phyloP scores from a whole-genome alignment of 106 monocot species.

The Platanthera zijinensis region DNA sequence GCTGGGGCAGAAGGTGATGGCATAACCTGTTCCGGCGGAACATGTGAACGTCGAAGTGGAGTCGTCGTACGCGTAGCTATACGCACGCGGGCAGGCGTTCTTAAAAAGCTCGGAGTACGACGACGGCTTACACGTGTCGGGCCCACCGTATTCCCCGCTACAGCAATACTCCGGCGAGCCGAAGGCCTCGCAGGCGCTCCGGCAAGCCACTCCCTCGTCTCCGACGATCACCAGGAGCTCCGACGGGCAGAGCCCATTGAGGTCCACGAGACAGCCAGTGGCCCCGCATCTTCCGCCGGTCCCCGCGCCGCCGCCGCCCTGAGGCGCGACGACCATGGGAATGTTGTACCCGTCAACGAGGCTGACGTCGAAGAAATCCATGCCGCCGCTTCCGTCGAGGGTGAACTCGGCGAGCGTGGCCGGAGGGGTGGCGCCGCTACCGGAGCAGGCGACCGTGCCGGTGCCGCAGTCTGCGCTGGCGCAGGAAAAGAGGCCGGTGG shows the following conservation, averaged over 20 bases:
- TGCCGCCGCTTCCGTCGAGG: conserved; percentile 25
- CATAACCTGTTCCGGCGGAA: conserved; percentile 27
- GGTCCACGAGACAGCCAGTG: conserved; percentile 38
- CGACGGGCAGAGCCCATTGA: conserved; percentile 34
- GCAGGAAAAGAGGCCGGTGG: conserved; percentile 21
- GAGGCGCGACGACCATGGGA: conserved; percentile 26
- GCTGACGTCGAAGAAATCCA: conserved; percentile 63
- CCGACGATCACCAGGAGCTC: conserved; percentile 18
- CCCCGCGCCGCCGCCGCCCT: neutral
- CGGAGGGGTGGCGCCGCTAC: conserved; percentile 34
- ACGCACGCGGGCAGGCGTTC: conserved; percentile 63
- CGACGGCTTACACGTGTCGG: conserved; percentile 46
- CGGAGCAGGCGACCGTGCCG: conserved; percentile 24
- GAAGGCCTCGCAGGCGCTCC: conserved; percentile 73
- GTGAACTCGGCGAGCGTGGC: conserved; percentile 53
- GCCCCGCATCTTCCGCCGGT: conserved; percentile 10
- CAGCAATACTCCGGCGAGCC: conserved; percentile 72
- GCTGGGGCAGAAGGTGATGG: conserved; percentile 54
- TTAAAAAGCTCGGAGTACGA: conserved; percentile 65
- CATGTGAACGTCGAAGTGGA: conserved; percentile 74
- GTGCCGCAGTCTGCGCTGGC: conserved; percentile 48
- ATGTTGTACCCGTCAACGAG: conserved; percentile 60
- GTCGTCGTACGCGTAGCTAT: conserved; percentile 83
- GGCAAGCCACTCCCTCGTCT: conserved; percentile 34
- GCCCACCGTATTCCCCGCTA: conserved; percentile 53